phyloP scores from a whole-genome alignment of 176 grass and related monocot species.

The Ensete ventricosum region DNA sequence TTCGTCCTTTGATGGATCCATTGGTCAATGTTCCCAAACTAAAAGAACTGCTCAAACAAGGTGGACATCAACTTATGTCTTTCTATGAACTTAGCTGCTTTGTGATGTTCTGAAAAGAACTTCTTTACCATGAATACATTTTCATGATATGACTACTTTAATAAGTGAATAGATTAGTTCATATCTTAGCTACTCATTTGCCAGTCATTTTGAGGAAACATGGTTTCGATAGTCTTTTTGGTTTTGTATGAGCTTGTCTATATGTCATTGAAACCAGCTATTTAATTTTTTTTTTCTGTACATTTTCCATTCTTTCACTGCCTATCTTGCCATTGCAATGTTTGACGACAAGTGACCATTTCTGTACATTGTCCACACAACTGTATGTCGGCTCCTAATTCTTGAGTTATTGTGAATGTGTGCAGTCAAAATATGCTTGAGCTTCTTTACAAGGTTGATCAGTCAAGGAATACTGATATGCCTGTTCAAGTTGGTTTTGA shows the following conservation, averaged over 20 bases:
- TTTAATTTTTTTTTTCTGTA: no score
- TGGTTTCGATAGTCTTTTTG: no score
- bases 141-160: no score
- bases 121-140: not conserved
- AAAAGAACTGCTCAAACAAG: constrained; percentile 15
- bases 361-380: not conserved
- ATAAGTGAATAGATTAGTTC: no score
- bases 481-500: not conserved
- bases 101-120: no score
- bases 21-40: constrained; percentile 6
- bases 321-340: no score
- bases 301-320: no score
- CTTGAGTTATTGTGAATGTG: not conserved
- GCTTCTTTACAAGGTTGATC: constrained; percentile 24
- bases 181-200: no score
- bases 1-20: constrained; percentile 15
- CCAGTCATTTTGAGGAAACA: no score
- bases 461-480: constrained; percentile 10
- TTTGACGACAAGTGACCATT: not conserved
- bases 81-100: not conserved
- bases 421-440: constrained; percentile 25
- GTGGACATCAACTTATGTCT: not conserved
- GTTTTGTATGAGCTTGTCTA: no score
- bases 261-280: no score
- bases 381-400: not conserved